Evolutionary conservation across 352 stramenopile genomes (phyloP).

Genomic region (Blastocystis sp.): DNA sequence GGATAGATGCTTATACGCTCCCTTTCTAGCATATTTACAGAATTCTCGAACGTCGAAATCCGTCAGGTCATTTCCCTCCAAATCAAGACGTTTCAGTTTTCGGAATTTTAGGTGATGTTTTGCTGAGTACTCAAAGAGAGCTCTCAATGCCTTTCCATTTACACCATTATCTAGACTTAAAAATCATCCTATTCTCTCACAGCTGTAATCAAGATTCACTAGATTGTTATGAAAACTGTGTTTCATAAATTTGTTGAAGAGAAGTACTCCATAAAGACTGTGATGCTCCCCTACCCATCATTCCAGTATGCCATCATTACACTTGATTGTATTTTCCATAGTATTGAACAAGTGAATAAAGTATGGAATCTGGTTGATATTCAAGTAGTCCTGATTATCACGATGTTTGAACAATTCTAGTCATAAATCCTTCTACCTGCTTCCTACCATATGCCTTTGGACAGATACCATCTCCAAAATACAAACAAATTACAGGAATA

Average conservation of each 20-base stretch:
- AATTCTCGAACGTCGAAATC: conserved; percentile 36
- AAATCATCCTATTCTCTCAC: neutral
- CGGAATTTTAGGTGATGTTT: conserved; percentile 28
- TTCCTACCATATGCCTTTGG: conserved; percentile 10
- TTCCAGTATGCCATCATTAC: neutral
- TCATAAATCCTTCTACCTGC: neutral
- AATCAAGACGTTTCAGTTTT: conserved; percentile 21
- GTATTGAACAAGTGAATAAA: conserved; percentile 55
- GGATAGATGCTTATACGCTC: neutral
- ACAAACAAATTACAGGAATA: conserved; percentile 61
- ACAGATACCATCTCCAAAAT: conserved; percentile 54
- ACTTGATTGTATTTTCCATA: conserved; percentile 59
- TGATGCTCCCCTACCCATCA: conserved; percentile 14
- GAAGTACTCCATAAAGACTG: conserved; percentile 31
- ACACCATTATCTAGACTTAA: conserved; percentile 15
- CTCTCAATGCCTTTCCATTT: conserved; percentile 3
- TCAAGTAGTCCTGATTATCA: conserved; percentile 57
- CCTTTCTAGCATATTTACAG: neutral
- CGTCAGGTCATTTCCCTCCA: conserved; percentile 29
- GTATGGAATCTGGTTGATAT: conserved; percentile 51
- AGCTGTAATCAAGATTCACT: conserved; percentile 14
- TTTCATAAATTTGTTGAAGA: conserved; percentile 55
- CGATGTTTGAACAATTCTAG: conserved; percentile 63
- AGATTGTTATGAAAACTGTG: conserved; percentile 57
- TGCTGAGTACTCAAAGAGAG: neutral